Conservation (phyloP, 2,329 filamentous ascomycete genomes). For the Epichloe scottii region DNA sequence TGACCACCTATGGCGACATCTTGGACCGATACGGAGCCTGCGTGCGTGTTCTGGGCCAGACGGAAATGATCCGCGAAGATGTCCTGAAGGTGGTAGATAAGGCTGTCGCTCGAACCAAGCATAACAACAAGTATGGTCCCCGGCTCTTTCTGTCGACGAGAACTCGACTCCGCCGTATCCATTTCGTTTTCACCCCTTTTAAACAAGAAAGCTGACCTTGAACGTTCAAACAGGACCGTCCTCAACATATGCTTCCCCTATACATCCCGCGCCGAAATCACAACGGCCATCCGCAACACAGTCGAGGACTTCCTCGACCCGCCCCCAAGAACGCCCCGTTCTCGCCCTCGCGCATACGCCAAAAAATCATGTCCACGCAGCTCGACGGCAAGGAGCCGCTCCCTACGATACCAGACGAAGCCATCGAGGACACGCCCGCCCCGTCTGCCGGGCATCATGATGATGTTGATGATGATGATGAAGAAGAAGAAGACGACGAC, state of each 20-base stretch:
- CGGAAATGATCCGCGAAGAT: constrained; percentile 72
- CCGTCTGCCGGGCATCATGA: constrained; percentile 22
- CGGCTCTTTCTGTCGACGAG: not conserved
- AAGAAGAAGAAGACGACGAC: constrained; percentile 23
- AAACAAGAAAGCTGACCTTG: not conserved
- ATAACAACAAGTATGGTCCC: constrained; percentile 59
- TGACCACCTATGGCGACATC: constrained; percentile 85
- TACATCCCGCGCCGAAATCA: constrained; percentile 91
- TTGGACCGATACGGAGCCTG: constrained; percentile 85
- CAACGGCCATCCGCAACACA: constrained; percentile 73
- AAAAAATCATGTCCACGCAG: constrained; percentile 67
- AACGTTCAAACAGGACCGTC: constrained; percentile 28
- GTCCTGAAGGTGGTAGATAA: constrained; percentile 80
- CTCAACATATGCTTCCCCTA: constrained; percentile 98
- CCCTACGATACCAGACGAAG: constrained; percentile 33
- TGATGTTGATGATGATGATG: constrained; percentile 24
- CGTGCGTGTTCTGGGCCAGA: constrained; percentile 74
- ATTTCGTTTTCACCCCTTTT: not conserved
- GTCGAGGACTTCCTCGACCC: constrained; percentile 77
- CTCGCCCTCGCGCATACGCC: constrained; percentile 74
- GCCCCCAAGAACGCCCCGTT: constrained; percentile 59
- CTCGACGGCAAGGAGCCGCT: constrained; percentile 34
- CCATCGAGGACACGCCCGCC: not conserved
- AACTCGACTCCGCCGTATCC: not conserved
- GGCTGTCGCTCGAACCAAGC: constrained; percentile 73